Conservation (phyloP, 129 eudicot genomes). For the Oenanthe sinensis region DNA sequence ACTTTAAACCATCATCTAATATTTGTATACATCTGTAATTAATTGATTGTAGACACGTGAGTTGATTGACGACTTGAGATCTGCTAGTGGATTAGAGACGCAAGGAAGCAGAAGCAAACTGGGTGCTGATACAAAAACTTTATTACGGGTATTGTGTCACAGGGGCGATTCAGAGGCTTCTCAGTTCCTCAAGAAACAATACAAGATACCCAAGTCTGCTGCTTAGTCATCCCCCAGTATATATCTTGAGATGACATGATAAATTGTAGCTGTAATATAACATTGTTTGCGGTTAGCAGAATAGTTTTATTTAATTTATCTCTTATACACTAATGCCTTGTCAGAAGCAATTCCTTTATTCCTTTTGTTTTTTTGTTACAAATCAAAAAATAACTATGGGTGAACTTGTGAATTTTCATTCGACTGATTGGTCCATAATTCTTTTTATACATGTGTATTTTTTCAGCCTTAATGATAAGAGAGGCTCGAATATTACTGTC, state of each 20-base stretch:
- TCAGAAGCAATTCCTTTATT: not conserved
- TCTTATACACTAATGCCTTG: not conserved
- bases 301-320: not conserved
- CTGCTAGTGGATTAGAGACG: conserved; percentile 56
- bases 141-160: conserved; percentile 80
- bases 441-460: not conserved
- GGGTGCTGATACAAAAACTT: conserved; percentile 81
- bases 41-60: conserved; percentile 68
- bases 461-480: not conserved
- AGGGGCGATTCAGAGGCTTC: conserved; percentile 89
- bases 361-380: not conserved
- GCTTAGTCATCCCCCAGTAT: conserved; percentile 29
- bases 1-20: not conserved
- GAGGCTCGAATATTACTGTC: not conserved
- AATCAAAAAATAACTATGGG: not conserved
- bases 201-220: conserved; percentile 82
- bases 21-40: not conserved
- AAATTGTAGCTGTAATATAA: not conserved
- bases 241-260: not conserved
- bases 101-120: conserved; percentile 57
- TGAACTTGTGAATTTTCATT: not conserved
- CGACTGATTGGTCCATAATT: not conserved
- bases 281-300: not conserved
- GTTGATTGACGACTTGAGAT: conserved; percentile 72
- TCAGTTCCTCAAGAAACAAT: conserved; percentile 95